phyloP scores from a whole-genome alignment of 495 filamentous ascomycete genomes.

The Cudoniella acicularis region DNA sequence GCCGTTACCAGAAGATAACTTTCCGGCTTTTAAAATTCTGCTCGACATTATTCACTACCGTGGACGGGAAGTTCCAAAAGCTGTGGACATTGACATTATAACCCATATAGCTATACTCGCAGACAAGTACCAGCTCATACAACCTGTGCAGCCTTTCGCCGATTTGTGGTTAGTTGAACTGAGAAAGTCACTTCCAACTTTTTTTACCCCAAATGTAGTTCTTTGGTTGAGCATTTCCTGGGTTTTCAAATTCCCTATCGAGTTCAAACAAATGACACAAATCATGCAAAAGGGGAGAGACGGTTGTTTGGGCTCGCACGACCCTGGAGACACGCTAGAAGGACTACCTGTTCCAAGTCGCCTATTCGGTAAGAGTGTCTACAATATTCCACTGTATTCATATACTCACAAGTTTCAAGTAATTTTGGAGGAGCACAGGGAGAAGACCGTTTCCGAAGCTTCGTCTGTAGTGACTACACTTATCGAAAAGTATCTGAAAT shows the following conservation, averaged over 20 bases:
- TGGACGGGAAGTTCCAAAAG: not conserved
- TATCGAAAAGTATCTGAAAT: too few relatives aligned
- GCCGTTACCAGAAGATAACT: not conserved
- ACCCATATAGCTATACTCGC: slow-evolving; percentile 38
- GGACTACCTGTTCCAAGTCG: too few relatives aligned
- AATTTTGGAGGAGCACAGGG: too few relatives aligned
- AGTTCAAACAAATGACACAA: not conserved
- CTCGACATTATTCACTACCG: not conserved
- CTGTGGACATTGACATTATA: not conserved
- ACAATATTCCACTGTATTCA: too few relatives aligned
- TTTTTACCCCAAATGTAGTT: not conserved
- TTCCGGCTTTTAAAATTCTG: not conserved
- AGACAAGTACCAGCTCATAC: slow-evolving; percentile 45
- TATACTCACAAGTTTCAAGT: too few relatives aligned
- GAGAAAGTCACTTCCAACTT: not conserved
- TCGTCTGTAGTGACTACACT: too few relatives aligned
- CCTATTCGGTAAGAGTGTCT: too few relatives aligned
- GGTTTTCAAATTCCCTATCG: not conserved
- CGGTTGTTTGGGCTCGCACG: not conserved
- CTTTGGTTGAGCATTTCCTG: not conserved
- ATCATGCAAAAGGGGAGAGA: not conserved
- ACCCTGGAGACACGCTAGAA: too few relatives aligned
- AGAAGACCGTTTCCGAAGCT: too few relatives aligned
- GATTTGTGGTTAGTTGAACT: not conserved
- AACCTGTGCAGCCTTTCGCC: slow-evolving; percentile 35